Conservation (phyloP, 306 rosid genomes). For the Psophocarpus tetragonolobus region DNA sequence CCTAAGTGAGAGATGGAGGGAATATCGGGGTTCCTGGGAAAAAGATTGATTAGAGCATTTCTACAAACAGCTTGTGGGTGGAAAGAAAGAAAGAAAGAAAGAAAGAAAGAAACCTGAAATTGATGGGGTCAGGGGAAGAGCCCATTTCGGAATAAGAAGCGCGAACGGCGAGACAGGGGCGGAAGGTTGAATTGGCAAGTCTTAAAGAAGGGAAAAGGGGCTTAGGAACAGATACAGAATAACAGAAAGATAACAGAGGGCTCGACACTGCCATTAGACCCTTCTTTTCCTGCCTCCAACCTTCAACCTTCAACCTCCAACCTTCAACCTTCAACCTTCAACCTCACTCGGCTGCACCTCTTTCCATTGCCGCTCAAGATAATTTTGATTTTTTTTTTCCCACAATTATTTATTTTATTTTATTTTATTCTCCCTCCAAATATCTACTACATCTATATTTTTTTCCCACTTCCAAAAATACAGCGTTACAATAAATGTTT, state of each 20-base stretch:
- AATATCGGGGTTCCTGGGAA: constrained; percentile 51
- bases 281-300: too few relatives aligned
- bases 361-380: constrained; percentile 46
- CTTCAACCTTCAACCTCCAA: too few relatives aligned
- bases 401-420: too few relatives aligned
- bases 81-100: background rate
- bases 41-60: constrained; percentile 11
- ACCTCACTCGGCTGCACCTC: too few relatives aligned
- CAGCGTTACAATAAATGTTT: too few relatives aligned
- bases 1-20: constrained; percentile 57
- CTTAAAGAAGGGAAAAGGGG: background rate
- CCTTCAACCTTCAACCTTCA: too few relatives aligned
- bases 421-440: background rate
- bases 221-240: constrained; percentile 11
- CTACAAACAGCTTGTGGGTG: constrained; percentile 7
- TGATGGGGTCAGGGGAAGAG: constrained; percentile 34
- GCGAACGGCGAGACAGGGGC: constrained; percentile 5
- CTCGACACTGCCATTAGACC: constrained; percentile 26
- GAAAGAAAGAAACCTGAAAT: constrained; percentile 20
- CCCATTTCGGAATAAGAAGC: constrained; percentile 35
- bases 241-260: background rate
- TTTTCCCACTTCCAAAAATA: too few relatives aligned
- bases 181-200: background rate
- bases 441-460: too few relatives aligned
- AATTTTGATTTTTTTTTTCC: constrained; percentile 3